Percentiles rank a stretch among this genome's conserved stretches.
phyloP scores from a whole-genome alignment of 1,284 basidiomycete species.

The Leccinum olivaceoglutinosum region DNA sequence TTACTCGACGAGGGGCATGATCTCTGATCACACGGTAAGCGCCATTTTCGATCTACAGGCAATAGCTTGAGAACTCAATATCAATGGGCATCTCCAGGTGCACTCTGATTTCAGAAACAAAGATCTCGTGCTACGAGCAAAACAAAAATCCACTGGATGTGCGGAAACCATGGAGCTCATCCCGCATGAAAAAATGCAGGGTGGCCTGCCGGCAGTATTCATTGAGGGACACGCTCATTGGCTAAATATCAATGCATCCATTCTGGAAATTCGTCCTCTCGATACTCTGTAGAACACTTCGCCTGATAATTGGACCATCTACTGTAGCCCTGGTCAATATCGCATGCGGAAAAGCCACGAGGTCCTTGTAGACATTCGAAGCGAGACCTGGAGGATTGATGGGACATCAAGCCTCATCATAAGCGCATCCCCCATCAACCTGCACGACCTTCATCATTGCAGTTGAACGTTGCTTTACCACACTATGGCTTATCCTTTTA shows the following conservation, averaged over 20 bases:
- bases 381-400: conserved; percentile 33
- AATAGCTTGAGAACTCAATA: not conserved
- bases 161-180: conserved; percentile 31
- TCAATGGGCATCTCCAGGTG: not conserved
- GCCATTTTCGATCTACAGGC: not conserved
- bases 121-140: conserved; percentile 30
- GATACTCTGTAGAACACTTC: conserved; percentile 20
- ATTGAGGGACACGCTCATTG: conserved; percentile 35
- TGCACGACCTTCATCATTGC: conserved; percentile 8
- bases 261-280: conserved; percentile 36
- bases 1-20: conserved; percentile 26
- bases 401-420: conserved; percentile 26
- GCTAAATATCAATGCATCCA: conserved; percentile 28
- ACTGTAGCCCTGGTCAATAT: not conserved
- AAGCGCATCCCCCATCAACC: conserved; percentile 5
- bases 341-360: not conserved
- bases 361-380: conserved; percentile 8
- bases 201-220: conserved; percentile 36
- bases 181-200: conserved; percentile 28
- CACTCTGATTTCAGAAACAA: conserved; percentile 25
- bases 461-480: conserved; percentile 34
- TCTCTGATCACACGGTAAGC: conserved; percentile 23
- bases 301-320: conserved; percentile 18
- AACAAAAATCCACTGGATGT: not conserved
- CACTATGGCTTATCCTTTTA: conserved; percentile 36